Conservation (phyloP, 192 early-diverging fungal species). For the Coemansia sp. region DNA sequence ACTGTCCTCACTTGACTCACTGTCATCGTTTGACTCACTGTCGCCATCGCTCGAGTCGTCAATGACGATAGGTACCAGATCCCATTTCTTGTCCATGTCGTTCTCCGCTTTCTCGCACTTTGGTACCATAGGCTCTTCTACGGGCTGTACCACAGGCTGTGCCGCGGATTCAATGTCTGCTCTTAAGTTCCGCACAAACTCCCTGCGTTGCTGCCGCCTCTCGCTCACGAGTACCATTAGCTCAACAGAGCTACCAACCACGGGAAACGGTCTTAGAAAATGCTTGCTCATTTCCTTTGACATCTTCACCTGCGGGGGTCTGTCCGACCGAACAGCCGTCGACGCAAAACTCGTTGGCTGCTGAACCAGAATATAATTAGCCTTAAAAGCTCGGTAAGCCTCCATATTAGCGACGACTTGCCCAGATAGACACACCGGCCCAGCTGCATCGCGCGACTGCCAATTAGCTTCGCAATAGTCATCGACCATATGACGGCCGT, state of each 20-base stretch:
- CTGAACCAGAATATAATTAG: background rate
- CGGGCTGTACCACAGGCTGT: no score
- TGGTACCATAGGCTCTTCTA: background rate
- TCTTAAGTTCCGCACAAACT: background rate
- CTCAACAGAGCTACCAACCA: conserved; percentile 1
- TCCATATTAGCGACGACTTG: conserved; percentile 2
- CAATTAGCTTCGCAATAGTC: conserved; percentile 3
- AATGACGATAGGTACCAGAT: background rate
- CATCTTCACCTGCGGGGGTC: background rate
- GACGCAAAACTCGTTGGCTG: background rate
- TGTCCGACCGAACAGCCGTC: background rate
- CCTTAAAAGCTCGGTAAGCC: background rate
- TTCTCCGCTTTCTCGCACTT: background rate
- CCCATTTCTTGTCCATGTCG: background rate
- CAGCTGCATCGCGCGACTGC: background rate
- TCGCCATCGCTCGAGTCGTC: background rate
- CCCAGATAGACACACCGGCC: background rate
- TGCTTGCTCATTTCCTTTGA: background rate
- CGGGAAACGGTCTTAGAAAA: background rate
- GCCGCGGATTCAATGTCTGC: background rate
- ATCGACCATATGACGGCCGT: background rate
- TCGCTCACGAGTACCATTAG: background rate
- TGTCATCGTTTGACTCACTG: background rate
- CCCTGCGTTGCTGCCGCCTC: background rate
- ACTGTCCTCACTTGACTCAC: background rate